Percentiles rank a stretch among this genome's conserved stretches.
These are phyloP conservation scores for Madurella fahalii DNA, from an alignment of 2,329 filamentous ascomycete species.

Conservation along the genomic window DNA sequence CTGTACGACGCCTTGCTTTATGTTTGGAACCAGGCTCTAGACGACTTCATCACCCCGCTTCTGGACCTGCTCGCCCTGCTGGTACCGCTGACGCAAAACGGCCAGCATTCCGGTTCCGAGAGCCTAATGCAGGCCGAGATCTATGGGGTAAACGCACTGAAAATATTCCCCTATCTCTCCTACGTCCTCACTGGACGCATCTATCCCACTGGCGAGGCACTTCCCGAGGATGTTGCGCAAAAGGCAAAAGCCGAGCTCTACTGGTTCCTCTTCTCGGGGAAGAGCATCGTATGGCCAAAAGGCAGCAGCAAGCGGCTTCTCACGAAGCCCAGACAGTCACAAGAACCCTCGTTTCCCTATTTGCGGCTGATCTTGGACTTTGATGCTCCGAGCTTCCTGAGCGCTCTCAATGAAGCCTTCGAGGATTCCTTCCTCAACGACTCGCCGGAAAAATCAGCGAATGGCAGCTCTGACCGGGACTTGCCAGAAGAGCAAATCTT, in stretches of 20 bases:
- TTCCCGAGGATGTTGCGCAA: slow-evolving; percentile 67
- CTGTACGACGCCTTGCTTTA: slow-evolving; percentile 95
- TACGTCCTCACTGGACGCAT: slow-evolving; percentile 83
- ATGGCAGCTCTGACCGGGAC: slow-evolving; percentile 48
- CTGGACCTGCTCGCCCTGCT: slow-evolving; percentile 75
- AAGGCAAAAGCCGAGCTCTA: slow-evolving; percentile 86
- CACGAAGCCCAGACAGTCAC: slow-evolving; percentile 51
- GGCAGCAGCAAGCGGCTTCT: slow-evolving; percentile 57
- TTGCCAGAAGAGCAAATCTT: slow-evolving; percentile 63
- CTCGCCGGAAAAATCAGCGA: slow-evolving; percentile 58
- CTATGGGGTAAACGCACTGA: slow-evolving; percentile 69
- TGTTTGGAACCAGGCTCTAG: slow-evolving; percentile 88
- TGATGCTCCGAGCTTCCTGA: slow-evolving; percentile 88
- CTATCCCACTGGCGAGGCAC: slow-evolving; percentile 79
- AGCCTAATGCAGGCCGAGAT: slow-evolving; percentile 57
- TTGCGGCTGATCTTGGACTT: slow-evolving; percentile 80
- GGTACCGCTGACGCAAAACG: slow-evolving; percentile 53
- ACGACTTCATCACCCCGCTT: slow-evolving; percentile 86
- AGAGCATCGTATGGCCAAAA: slow-evolving; percentile 69
- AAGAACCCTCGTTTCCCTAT: slow-evolving; percentile 78
- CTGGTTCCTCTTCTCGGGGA: slow-evolving; percentile 87
- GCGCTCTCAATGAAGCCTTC: slow-evolving; percentile 93
- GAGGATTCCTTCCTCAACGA: slow-evolving; percentile 93
- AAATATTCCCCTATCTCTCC: slow-evolving; percentile 91
- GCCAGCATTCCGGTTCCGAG: slow-evolving; percentile 48